Conservation (phyloP, 2,329 filamentous ascomycete species). For the Fusarium drepaniforme region DNA sequence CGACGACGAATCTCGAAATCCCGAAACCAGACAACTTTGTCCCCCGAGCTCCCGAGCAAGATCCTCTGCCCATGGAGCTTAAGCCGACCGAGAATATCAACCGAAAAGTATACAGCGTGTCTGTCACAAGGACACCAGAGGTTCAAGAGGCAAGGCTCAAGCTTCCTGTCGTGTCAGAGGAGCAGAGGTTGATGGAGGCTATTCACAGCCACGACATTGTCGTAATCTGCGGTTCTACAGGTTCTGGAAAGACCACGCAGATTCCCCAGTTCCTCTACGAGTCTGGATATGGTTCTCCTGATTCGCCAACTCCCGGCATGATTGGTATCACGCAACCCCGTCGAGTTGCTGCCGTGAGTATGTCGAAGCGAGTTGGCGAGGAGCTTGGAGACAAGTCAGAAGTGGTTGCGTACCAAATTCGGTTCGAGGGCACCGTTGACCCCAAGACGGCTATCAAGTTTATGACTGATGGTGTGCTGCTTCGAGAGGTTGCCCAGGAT, state of each 20-base stretch:
- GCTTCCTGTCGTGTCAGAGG: conserved; percentile 91
- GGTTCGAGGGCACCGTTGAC: conserved; percentile 88
- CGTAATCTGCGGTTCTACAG: conserved; percentile 93
- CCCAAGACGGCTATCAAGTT: conserved; percentile 93
- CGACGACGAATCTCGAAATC: conserved; percentile 60
- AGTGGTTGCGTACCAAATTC: conserved; percentile 91
- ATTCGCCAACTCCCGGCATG: conserved; percentile 87
- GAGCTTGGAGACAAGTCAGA: conserved; percentile 85
- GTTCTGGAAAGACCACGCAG: conserved; percentile 98
- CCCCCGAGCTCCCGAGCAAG: conserved; percentile 76
- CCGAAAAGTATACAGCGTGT: conserved; percentile 82
- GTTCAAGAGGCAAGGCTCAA: conserved; percentile 84
- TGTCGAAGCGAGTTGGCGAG: conserved; percentile 90
- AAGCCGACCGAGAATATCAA: conserved; percentile 69
- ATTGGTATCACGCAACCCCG: conserved; percentile 96
- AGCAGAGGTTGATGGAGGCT: conserved; percentile 98
- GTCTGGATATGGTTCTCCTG: conserved; percentile 85
- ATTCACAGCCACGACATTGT: conserved; percentile 92
- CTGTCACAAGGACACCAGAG: conserved; percentile 75
- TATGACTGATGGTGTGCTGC: conserved; percentile 97
- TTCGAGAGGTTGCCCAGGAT: conserved; percentile 92
- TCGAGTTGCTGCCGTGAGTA: conserved; percentile 94
- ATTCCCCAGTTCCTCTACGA: conserved; percentile 97
- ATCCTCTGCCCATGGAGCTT: conserved; percentile 77
- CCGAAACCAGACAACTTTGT: conserved; percentile 72